Conservation (phyloP, 441 rosid genomes). For the Eugenia klotzschiana region DNA sequence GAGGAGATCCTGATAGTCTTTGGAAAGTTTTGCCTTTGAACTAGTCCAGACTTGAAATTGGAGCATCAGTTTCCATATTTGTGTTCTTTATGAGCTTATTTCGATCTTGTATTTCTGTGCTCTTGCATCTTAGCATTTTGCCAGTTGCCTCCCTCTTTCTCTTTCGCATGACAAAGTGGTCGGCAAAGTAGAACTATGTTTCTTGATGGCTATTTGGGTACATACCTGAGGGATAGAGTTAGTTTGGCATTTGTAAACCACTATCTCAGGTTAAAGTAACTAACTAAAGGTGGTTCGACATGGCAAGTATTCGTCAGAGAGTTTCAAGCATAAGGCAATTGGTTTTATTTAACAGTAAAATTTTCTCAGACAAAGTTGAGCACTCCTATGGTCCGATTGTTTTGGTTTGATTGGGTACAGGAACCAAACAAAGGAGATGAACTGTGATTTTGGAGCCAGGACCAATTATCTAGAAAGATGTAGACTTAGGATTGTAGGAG, state of each 20-base stretch:
- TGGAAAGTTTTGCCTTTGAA: neutral
- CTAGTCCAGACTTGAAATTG: neutral
- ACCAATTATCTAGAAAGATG: neutral
- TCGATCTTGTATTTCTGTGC: neutral
- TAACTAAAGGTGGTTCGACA: neutral
- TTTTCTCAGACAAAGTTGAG: neutral
- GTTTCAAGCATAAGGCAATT: neutral
- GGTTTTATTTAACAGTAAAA: neutral
- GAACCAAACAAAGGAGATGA: neutral
- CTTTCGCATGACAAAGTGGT: neutral
- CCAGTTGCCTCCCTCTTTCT: neutral
- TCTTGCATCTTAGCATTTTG: neutral
- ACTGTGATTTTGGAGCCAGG: neutral
- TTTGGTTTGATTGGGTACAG: neutral
- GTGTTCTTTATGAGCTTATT: neutral
- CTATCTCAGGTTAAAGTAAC: neutral
- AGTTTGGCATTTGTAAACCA: neutral
- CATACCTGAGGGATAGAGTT: neutral
- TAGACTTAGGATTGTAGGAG: neutral
- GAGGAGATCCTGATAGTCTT: neutral
- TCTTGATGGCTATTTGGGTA: neutral
- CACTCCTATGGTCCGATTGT: neutral
- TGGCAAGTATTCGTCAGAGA: neutral
- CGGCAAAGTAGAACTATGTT: neutral
- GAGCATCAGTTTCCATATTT: neutral